Evolutionary conservation across 2,329 filamentous ascomycete genomes (phyloP), one percentile per base, ranked within the genome.

Genomic region (Aureobasidium sp.): DNA sequence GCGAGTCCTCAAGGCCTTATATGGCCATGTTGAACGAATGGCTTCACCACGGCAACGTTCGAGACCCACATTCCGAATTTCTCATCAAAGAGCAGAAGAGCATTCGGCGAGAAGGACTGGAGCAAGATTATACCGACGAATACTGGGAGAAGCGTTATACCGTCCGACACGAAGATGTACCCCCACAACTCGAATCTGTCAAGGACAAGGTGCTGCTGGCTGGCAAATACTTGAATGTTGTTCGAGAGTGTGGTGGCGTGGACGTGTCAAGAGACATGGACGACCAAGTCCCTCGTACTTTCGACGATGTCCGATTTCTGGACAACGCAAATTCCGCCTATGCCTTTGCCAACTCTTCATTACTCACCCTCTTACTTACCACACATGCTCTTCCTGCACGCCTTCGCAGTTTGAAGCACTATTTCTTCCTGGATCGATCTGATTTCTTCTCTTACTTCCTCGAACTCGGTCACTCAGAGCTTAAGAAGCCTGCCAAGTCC

Each of bases 131-230:
- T 70, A 99, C 93, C 0, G 94, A 99, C 73, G 94, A 99, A 71
- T 99, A 99, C 74, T 99, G 94, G 94, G 94, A 99, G 73, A 91
- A 96, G 71, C 84, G 94, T 65, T 99, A 99, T 72, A 97, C 94
- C 5, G 88, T 99, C 65, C 87, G 94, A 63, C 91, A 96, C 64
- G 86, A 90, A 53, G 89, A 96, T 64, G 87, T 97, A 0, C 94
- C 94, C 3, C 92, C 93, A 9, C 94, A 99, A 72, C 83, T 99
- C 5, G 89, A 94, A 71, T 86, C 84, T 31, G 88, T 97, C 67
- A 94, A 94, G 72, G 92, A 96, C 68, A 97, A 97, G 75, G 93
- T 97, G 1, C 80, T 99, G 2, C 81, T 99, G 37, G 94, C 94
- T 20, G 94, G 94, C 42, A 99, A 99, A 74, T 99, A 99, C 72